phyloP scores from a whole-genome alignment of 2,329 filamentous ascomycete species.

The Paraconiothyrium sp. region DNA sequence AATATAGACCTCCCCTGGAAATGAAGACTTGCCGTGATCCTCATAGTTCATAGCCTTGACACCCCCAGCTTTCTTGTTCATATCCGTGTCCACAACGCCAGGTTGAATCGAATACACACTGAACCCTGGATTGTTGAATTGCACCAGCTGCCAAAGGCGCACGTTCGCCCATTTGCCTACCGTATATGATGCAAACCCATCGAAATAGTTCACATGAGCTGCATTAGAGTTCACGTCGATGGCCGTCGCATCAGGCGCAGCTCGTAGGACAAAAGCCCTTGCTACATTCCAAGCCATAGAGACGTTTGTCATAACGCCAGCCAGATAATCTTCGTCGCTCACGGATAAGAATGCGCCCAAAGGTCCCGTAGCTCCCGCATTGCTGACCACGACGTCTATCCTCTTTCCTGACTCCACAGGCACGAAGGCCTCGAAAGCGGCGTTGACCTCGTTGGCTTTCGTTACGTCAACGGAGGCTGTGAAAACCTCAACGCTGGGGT shows the following conservation, averaged over 20 bases:
- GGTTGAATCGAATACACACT: slow-evolving; percentile 55
- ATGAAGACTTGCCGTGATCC: slow-evolving; percentile 26
- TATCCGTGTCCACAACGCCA: slow-evolving; percentile 53
- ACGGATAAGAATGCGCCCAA: slow-evolving; percentile 19
- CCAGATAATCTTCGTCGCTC: slow-evolving; percentile 21
- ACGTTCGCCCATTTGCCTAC: slow-evolving; percentile 47
- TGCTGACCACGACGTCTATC: slow-evolving; percentile 35
- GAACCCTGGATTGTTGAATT: slow-evolving; percentile 49
- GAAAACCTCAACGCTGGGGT: slow-evolving; percentile 23
- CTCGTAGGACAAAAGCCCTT: slow-evolving; percentile 34
- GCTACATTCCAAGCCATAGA: slow-evolving; percentile 28
- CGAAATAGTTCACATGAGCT: slow-evolving; percentile 26
- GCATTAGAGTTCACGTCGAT: slow-evolving; percentile 33
- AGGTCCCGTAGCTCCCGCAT: slow-evolving; percentile 28
- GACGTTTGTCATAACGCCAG: slow-evolving; percentile 27
- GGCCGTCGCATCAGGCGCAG: slow-evolving; percentile 27
- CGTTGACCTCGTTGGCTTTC: slow-evolving; percentile 25
- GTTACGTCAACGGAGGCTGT: slow-evolving; percentile 29
- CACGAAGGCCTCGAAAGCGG: slow-evolving; percentile 27
- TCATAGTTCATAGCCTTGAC: slow-evolving; percentile 24
- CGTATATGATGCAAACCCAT: slow-evolving; percentile 40
- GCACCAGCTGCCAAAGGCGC: slow-evolving; percentile 51
- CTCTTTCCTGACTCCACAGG: slow-evolving; percentile 16
- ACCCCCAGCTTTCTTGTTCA: slow-evolving; percentile 33
- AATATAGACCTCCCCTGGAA: not conserved